Evolutionary conservation across 129 eudicot genomes (phyloP), one percentile per base, ranked within the genome.

Genomic region (Lactuca saligna): DNA sequence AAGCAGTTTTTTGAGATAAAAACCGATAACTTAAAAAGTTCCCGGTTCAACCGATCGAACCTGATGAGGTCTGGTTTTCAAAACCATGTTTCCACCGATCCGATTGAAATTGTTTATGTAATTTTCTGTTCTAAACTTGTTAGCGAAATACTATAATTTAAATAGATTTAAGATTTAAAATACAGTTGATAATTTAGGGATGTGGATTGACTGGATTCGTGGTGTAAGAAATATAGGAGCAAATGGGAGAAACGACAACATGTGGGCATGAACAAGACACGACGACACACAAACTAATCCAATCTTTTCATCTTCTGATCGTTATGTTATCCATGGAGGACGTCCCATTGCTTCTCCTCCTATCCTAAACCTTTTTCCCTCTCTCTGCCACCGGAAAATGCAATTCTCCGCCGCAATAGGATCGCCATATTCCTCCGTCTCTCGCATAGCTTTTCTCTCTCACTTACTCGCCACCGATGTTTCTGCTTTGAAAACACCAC

Each of bases 391-490:
- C 71, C 61, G 73, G 69, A 70, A 65, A 77, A 84, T 84, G 88
- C 80, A 80, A 15, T 66, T 65, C 48, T 84, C 79, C 63, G 66
- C 80, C 17, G 84, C 79, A 29, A 53, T 41, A 3, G 37, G 29
- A 42, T 20, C 80, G 16, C 62, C 61, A 9, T 68, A 38, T 31
- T 60, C 80, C 58, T 53, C 76, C 73, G 60, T 55, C 11, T 61
- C 82, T 16, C 63, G 68, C 17, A 29, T 79, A 39, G 32, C 38
- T 34, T 78, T 68, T 32, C 80, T 75, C 42, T 64, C 89, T 39
- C 82, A 29, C 65, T 64, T 67, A 41, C 59, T 29, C 42, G 49
- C 70, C 80, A 57, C 68, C 54, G 63, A 57, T 48, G 70, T 49
- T 62, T 68, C 72, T 16, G 29, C 32, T 33, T 17, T 34, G 12